Percentiles rank a stretch among this genome's conserved stretches.
Evolutionary conservation across 2,329 filamentous ascomycete species (phyloP).

Genomic region (Curvularia eragrostidis): DNA sequence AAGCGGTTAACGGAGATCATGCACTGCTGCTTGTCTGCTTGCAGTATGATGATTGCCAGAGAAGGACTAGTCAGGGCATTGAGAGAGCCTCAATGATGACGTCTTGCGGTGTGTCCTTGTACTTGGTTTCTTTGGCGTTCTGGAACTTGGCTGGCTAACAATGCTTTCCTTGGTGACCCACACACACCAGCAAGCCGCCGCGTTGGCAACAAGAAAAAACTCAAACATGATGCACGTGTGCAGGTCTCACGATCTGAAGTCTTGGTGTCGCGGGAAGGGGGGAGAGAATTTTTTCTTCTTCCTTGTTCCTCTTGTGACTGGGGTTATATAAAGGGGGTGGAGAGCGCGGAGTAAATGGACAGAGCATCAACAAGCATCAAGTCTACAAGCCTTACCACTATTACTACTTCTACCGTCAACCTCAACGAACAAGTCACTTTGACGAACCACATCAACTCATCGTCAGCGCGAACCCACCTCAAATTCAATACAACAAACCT

Average conservation of each 20-base stretch:
- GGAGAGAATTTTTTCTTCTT: constrained; percentile 11
- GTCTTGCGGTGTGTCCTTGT: constrained; percentile 16
- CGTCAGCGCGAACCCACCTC: background rate
- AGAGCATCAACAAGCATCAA: constrained; percentile 5
- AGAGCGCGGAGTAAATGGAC: background rate
- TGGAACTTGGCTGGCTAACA: constrained; percentile 1
- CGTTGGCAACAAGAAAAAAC: constrained; percentile 11
- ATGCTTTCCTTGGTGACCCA: background rate
- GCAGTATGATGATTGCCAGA: background rate
- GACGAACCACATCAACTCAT: background rate
- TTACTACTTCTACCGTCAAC: background rate
- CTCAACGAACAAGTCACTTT: background rate
- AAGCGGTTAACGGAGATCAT: constrained; percentile 21
- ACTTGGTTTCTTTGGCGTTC: constrained; percentile 6
- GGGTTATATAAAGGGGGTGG: constrained; percentile 22
- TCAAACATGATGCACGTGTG: constrained; percentile 20
- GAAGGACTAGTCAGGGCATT: constrained; percentile 7
- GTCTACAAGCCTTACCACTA: background rate
- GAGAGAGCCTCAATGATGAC: constrained; percentile 11
- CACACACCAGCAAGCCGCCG: background rate
- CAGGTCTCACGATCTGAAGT: constrained; percentile 19
- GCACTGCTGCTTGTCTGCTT: constrained; percentile 9
- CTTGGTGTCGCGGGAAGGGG: background rate
- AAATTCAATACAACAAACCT: constrained; percentile 15
- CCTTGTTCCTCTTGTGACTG: background rate